Conservation (phyloP, 129 eudicot species). For the Gnaphalium uliginosum region DNA sequence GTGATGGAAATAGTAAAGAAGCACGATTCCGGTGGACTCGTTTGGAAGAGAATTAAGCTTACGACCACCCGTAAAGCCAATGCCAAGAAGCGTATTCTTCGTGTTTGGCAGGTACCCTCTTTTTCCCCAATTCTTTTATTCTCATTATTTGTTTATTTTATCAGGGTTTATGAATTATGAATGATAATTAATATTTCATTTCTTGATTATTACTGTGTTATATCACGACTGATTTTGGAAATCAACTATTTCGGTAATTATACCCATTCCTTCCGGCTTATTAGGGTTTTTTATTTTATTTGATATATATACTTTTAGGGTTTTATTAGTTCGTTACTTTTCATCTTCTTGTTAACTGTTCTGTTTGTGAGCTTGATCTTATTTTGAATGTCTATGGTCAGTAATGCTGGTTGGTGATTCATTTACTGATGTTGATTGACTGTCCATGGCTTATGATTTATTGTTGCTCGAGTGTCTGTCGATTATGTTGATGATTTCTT, state of each 20-base stretch:
- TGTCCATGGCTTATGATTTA: neutral
- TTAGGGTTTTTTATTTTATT: neutral
- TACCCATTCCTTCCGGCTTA: neutral
- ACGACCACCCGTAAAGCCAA: conserved; percentile 93
- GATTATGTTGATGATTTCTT: neutral
- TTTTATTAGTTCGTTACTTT: neutral
- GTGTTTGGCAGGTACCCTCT: conserved; percentile 80
- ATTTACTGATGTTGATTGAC: neutral
- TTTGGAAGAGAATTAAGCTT: conserved; percentile 95
- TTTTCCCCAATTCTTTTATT: neutral
- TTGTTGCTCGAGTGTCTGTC: neutral
- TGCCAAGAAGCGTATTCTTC: conserved; percentile 89
- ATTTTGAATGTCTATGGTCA: neutral
- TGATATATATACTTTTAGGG: neutral
- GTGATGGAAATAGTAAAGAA: conserved; percentile 90
- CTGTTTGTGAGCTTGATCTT: too few relatives aligned
- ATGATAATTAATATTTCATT: neutral
- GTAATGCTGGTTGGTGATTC: too few relatives aligned
- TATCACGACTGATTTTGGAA: neutral
- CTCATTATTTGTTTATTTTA: neutral
- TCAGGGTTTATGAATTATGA: too few relatives aligned
- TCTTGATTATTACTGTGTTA: neutral
- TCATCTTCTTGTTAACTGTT: neutral
- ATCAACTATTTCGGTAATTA: neutral
- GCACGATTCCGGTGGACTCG: conserved; percentile 82